Evolutionary conservation across 805 yeast genomes (phyloP).

Genomic region (Candida pseudofarinosa): DNA sequence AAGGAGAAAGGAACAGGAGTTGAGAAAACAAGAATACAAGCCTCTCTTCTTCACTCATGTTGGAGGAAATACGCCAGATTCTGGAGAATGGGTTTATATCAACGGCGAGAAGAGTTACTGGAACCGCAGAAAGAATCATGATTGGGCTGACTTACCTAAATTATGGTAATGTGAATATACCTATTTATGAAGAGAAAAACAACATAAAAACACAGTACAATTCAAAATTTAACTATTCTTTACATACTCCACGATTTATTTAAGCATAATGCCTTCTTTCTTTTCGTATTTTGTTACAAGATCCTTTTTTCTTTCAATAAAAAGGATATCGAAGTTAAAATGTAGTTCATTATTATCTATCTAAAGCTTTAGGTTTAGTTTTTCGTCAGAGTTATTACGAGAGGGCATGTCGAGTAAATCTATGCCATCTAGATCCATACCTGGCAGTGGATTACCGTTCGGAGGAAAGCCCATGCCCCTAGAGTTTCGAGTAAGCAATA

Average conservation of each 20-base stretch:
- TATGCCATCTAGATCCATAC: constrained; percentile 1
- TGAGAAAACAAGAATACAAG: constrained; percentile 36
- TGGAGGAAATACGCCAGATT: constrained; percentile 29
- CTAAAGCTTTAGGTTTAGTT: constrained; percentile 30
- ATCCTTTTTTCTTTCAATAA: too few relatives aligned
- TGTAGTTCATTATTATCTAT: background rate
- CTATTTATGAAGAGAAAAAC: too few relatives aligned
- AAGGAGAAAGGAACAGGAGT: constrained; percentile 59
- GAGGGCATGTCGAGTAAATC: constrained; percentile 25
- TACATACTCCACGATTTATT: too few relatives aligned
- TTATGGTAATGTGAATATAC: constrained; percentile 67
- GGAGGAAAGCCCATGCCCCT: constrained; percentile 10
- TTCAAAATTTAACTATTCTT: too few relatives aligned
- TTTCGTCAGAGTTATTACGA: constrained; percentile 30
- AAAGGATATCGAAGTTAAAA: too few relatives aligned
- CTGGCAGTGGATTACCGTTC: background rate
- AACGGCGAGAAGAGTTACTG: constrained; percentile 68
- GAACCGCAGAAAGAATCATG: constrained; percentile 62
- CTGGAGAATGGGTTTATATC: constrained; percentile 51
- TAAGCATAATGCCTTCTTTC: too few relatives aligned
- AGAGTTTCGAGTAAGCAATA: constrained; percentile 38
- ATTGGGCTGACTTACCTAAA: constrained; percentile 55
- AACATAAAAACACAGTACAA: too few relatives aligned
- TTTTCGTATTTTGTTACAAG: too few relatives aligned
- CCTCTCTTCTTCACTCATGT: constrained; percentile 64